Evolutionary conservation across 306 rosid species (phyloP), one percentile per base, ranked within the genome.

Genomic region (Amphicarpaea edgeworthii): DNA sequence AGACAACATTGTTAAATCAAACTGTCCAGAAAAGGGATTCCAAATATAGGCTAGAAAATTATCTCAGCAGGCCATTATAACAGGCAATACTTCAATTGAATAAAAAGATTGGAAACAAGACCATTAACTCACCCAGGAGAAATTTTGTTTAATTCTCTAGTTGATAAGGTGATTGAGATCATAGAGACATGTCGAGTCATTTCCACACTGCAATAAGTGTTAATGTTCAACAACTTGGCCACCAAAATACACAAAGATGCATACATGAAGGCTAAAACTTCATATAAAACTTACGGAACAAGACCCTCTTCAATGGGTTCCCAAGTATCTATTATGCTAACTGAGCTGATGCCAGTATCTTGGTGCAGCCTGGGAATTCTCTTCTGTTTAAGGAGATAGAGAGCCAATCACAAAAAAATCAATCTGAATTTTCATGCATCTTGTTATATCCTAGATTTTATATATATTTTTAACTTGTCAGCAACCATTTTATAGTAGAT

Each of bases 221-320:
- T 5, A 12, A 76, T 15, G 45, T 41, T 75, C 24, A 89, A 60
- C 24, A 70, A 75, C 40, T 28, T n/a, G 42, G 12, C 53, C 64
- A 30, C 26, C 38, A 53, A 34, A 61, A 62, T 1, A 64, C n/a
- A 38, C 43, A 72, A 30, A 21, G 34, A 87, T 59, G 43, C 8
- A 72, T 34, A 20, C 20, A 51, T 43, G n/a, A 26, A 85, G 49
- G 7, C 40, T 41, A 38, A 79, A 71, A 40, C 26, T 64, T 47
- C 20, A 76, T 70, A 37, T 19, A 66, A 63, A 57, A 87, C 98
- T 85, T 88, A 95, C 97, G 98, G 96, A 28, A 85, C 90, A 79
- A 95, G 98, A 83, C 98, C 98, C 87, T 95, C 98, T 83, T 95
- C 98, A 81, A 95, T 90, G 46, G 98, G 98, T 84, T 95, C 98